Base-by-base conservation (phyloP, 2,329 filamentous ascomycete species). In the Diaporthe velutina region DNA sequence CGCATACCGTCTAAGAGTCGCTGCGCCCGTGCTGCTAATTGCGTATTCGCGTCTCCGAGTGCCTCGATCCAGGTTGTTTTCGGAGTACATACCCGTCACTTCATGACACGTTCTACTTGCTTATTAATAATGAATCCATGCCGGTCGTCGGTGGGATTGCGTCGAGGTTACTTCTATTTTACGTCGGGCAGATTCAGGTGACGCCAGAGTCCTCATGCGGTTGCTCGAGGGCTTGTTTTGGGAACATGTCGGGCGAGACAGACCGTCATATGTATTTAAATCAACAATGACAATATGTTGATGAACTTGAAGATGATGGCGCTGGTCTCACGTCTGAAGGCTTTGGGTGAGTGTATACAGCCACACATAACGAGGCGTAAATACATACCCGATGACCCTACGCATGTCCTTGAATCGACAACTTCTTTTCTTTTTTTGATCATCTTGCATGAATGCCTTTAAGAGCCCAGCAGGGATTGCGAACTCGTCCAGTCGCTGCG, bases 1-100 rank as follows among this genome's bases (percentile, higher is more conserved):
- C 86, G 70, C 80, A 81, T 72, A 81, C 76, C 40, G 82, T 78
- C 55, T 84, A 80, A 70, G 12, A 25, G n/a, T 19, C 28, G 8
- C 38, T 38, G 19, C 13, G 19, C 33, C 35, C 33, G 30, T 15
- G n/a, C 30, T 61, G 33, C 30, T 22, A 30, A 28, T 17, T 45
- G 17, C 25, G 28, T 64, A 22, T 33, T n/a, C 30, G n/a, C n/a
- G 42, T 35, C 42, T 67, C 45, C 22, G 61, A 35, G 30, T 33
- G 10, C 33, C 40, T 67, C 35, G 13, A 9, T 35, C 61, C 30
- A 9, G 22, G 3, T 50, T 52, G 42, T 9, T 52, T 50, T 50
- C 45, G 42, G 61, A 67, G 30, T 30, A 35, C 48, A 67, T 67
- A 67, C 61, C 61, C 61, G 30, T 48, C 42, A 67, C 45, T 38